Conservation (phyloP, 495 filamentous ascomycete genomes). For the Lasiosphaeria miniovina region DNA sequence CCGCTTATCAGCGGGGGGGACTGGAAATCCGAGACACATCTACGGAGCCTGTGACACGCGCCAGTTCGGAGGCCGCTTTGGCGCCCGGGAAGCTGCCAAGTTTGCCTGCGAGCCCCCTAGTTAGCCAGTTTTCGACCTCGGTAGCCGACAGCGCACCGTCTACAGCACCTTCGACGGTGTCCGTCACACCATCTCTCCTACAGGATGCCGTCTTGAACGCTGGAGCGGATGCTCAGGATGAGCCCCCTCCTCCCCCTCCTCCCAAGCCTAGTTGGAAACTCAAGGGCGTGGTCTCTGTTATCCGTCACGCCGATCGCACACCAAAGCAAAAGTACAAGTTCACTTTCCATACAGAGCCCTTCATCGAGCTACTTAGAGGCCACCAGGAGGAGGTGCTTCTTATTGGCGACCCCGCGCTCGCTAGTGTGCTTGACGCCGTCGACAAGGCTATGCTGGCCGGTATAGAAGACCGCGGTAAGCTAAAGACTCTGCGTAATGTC, state of each 20-base stretch:
- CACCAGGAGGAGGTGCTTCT: constrained; percentile 96
- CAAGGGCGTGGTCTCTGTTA: constrained; percentile 96
- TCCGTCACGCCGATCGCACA: constrained; percentile 93
- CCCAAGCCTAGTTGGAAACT: constrained; percentile 96
- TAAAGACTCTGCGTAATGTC: constrained; percentile 76
- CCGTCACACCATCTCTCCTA: constrained; percentile 39
- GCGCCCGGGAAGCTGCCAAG: constrained; percentile 29
- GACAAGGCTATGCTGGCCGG: constrained; percentile 70
- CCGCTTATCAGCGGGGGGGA: constrained; percentile 6
- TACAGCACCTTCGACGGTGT: constrained; percentile 40
- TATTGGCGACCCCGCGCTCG: constrained; percentile 85
- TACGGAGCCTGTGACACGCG: constrained; percentile 10
- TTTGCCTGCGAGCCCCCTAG: constrained; percentile 33
- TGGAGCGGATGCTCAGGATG: constrained; percentile 23
- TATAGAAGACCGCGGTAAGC: constrained; percentile 81
- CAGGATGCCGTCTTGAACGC: constrained; percentile 13
- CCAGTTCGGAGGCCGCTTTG: constrained; percentile 18
- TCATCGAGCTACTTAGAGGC: constrained; percentile 88
- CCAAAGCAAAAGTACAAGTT: constrained; percentile 99
- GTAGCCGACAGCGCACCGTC: constrained; percentile 38
- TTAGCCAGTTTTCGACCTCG: constrained; percentile 31
- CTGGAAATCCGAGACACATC: constrained; percentile 13
- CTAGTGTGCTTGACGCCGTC: constrained; percentile 83
- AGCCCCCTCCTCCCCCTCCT: constrained; percentile 67
- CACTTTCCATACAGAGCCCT: constrained; percentile 95